These are phyloP conservation scores for Luzula sylvatica DNA, from an alignment of 176 grass and related monocot genomes.

Conservation along the genomic window DNA sequence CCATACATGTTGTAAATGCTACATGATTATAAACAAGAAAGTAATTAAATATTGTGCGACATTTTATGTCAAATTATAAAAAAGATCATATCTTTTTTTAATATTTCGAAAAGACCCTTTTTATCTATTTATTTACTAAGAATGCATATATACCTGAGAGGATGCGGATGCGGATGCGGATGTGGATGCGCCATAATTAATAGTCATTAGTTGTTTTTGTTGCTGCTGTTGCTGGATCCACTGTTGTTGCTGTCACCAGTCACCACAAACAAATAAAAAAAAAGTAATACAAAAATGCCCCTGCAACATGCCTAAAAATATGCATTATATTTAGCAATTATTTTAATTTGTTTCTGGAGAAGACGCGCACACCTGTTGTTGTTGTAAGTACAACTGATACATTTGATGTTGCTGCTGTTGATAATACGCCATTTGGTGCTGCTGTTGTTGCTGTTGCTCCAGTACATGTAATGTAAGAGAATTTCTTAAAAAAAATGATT, in stretches of 20 bases:
- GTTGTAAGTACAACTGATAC: constrained; percentile 57
- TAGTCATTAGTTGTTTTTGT: constrained; percentile 40
- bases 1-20: too few species aligned
- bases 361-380: constrained; percentile 40
- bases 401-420: constrained; percentile 61
- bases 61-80: too few species aligned
- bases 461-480: too few species aligned
- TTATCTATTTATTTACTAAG: not conserved
- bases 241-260: constrained; percentile 35
- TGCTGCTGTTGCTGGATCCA: constrained; percentile 45
- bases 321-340: constrained; percentile 30
- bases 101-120: not conserved
- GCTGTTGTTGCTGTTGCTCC: constrained; percentile 50
- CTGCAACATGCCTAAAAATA: constrained; percentile 18
- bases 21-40: constrained; percentile 2
- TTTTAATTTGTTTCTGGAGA: constrained; percentile 26
- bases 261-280: too few species aligned
- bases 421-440: constrained; percentile 68
- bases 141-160: constrained; percentile 5
- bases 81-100: not conserved
- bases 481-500: too few species aligned
- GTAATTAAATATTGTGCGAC: not conserved
- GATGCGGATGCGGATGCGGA: too few species aligned
- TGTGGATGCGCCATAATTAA: not conserved
- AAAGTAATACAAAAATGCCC: not conserved